A percentile compares a stretch with the other conserved stretches of the same genome.
Conservation (phyloP, 441 rosid genomes). For the Euphorbia celastroides region DNA sequence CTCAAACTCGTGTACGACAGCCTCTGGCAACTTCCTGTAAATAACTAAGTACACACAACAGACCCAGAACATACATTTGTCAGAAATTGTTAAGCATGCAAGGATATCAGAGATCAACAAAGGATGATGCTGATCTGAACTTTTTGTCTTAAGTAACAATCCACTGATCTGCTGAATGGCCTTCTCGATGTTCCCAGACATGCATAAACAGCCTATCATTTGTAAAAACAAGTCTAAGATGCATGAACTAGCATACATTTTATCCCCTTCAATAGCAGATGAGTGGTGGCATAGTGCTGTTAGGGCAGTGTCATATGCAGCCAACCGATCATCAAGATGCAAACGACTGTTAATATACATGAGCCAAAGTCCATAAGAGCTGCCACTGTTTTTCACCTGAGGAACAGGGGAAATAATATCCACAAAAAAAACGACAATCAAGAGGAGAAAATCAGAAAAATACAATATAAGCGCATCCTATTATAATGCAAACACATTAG, state of each 20-base stretch:
- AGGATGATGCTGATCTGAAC: constrained; percentile 57
- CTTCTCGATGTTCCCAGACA: constrained; percentile 66
- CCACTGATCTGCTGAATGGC: constrained; percentile 51
- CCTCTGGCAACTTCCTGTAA: constrained; percentile 84
- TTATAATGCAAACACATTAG: background rate
- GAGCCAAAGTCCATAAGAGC: constrained; percentile 87
- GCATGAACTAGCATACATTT: constrained; percentile 58
- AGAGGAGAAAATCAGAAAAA: constrained; percentile 13
- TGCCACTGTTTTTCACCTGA: constrained; percentile 69
- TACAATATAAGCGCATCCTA: background rate
- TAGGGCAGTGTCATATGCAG: constrained; percentile 71
- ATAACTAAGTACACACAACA: constrained; percentile 94
- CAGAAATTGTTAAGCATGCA: constrained; percentile 82
- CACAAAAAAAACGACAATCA: constrained; percentile 28
- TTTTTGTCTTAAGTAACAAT: constrained; percentile 35
- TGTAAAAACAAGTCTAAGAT: constrained; percentile 85
- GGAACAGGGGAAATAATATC: constrained; percentile 33
- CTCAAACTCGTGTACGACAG: constrained; percentile 54
- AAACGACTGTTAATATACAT: constrained; percentile 80
- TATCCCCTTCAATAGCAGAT: constrained; percentile 37
- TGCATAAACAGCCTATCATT: constrained; percentile 73
- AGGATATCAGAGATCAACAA: constrained; percentile 69
- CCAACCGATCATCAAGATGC: constrained; percentile 59
- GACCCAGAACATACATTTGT: constrained; percentile 96
- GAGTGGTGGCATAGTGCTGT: constrained; percentile 50